Base-by-base conservation (phyloP, 441 rosid species). In the Melastoma candidum region DNA sequence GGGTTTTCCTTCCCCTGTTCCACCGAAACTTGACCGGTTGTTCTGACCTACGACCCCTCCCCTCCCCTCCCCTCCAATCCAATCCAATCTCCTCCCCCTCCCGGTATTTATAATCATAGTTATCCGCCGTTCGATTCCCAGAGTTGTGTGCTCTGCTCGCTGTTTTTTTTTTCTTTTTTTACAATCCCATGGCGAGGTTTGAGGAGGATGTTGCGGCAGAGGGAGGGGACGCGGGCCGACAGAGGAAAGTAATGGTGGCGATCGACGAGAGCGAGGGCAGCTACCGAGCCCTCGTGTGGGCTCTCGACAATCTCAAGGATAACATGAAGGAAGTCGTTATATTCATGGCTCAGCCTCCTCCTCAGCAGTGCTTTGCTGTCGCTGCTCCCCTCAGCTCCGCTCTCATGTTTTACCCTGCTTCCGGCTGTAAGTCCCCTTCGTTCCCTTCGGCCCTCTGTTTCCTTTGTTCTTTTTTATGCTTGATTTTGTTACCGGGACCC, bases 181-280 rank as follows among this genome's bases (percentile, higher is more conserved):
- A 3, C 8, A 9, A 36, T 36, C 8, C 41, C 41, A 36, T 36
- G 41, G 41, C 41, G 41, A 36, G 41, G 41, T 36, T 36, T 9
- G 41, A 36, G 41, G 7, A 36, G 41, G 41, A 36, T 36, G 41
- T 36, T 36, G 7, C 7, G 62, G 46, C 56, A 25, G 45, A 26
- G 46, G 52, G 26, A 58, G 47, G 2, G 4, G 11, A 27, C 17
- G 45, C 45, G 26, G 56, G 5, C 25, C 12, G 43, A 12, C 61
- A 57, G 67, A 74, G 62, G 67, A 78, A 73, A 48, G 76, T 79
- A 59, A 78, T 82, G 88, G 69, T 82, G 57, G 64, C 69, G 52
- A 71, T 79, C 48, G 88, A 82, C 26, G 84, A 78, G 70, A 71
- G 61, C 29, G 75, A 77, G 39, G 46, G 60, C 64, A 82, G 81